Conservation (phyloP, 495 filamentous ascomycete species). For the Hamigera avellanea region DNA sequence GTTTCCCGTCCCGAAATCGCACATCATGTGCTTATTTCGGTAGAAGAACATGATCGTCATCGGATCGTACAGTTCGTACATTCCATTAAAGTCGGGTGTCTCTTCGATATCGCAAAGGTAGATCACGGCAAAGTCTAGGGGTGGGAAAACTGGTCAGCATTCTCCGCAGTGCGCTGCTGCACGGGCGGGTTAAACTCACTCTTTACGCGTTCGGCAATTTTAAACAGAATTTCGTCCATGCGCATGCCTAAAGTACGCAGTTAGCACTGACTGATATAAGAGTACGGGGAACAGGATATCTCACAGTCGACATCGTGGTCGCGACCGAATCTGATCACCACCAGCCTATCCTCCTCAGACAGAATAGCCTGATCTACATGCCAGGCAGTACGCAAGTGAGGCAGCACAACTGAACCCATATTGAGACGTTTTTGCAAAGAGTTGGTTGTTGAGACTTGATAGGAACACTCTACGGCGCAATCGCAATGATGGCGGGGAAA, state of each 20-base stretch:
- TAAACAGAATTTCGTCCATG: conserved; percentile 89
- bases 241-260: conserved; percentile 50
- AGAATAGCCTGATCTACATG: conserved; percentile 92
- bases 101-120: conserved; percentile 96
- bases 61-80: conserved; percentile 71
- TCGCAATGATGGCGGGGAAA: too few relatives aligned
- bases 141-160: neutral
- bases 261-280: conserved; percentile 14
- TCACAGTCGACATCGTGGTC: conserved; percentile 58
- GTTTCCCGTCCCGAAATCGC: conserved; percentile 93
- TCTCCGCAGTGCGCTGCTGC: too few relatives aligned
- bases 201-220: conserved; percentile 40
- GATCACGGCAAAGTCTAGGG: conserved; percentile 56
- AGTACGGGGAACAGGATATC: neutral
- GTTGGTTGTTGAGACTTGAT: too few relatives aligned
- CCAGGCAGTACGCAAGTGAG: conserved; percentile 88
- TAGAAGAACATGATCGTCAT: conserved; percentile 85
- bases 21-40: conserved; percentile 98
- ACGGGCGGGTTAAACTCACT: conserved; percentile 12
- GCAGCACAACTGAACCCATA: conserved; percentile 90
- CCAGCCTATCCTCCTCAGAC: conserved; percentile 85
- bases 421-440: too few relatives aligned
- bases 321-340: conserved; percentile 88
- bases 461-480: too few relatives aligned
- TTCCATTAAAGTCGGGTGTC: conserved; percentile 94